phyloP scores from a whole-genome alignment of 179 eudicot species.

The Beta macrorhiza region DNA sequence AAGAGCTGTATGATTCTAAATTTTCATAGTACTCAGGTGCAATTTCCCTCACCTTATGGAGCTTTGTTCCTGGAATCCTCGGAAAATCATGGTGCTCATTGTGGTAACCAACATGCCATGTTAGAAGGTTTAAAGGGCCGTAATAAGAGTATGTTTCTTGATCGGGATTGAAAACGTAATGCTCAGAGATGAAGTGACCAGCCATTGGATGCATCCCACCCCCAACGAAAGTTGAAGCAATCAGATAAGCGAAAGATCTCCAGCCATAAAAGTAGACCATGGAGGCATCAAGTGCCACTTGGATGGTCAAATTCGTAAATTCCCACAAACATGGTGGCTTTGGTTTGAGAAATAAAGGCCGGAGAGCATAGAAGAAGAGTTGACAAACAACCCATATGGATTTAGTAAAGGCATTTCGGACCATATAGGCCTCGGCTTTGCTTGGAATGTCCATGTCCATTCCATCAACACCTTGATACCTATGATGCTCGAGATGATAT shows the following conservation, averaged over 20 bases:
- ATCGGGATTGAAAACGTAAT: conserved; percentile 71
- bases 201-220: conserved; percentile 99
- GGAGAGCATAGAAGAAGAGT: conserved; percentile 87
- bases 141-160: conserved; percentile 94
- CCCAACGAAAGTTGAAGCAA: conserved; percentile 84
- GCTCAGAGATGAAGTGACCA: conserved; percentile 94
- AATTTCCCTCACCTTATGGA: conserved; percentile 85
- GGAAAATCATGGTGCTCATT: conserved; percentile 98
- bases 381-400: conserved; percentile 78
- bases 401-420: conserved; percentile 59
- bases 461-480: conserved; percentile 88
- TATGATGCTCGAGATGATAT: conserved; percentile 93
- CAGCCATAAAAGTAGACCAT: conserved; percentile 78
- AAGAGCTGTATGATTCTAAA: conserved; percentile 69
- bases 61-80: conserved; percentile 81
- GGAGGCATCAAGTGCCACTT: conserved; percentile 57
- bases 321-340: conserved; percentile 96
- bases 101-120: conserved; percentile 95
- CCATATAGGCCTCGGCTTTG: conserved; percentile 61
- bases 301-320: conserved; percentile 59
- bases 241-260: conserved; percentile 68
- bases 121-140: conserved; percentile 76
- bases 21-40: conserved; percentile 78
- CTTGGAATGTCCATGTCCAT: conserved; percentile 89
- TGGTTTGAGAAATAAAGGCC: conserved; percentile 90